Evolutionary conservation across 1,284 basidiomycete species (phyloP).

Genomic region (Austroboletus novae-zelandiae): DNA sequence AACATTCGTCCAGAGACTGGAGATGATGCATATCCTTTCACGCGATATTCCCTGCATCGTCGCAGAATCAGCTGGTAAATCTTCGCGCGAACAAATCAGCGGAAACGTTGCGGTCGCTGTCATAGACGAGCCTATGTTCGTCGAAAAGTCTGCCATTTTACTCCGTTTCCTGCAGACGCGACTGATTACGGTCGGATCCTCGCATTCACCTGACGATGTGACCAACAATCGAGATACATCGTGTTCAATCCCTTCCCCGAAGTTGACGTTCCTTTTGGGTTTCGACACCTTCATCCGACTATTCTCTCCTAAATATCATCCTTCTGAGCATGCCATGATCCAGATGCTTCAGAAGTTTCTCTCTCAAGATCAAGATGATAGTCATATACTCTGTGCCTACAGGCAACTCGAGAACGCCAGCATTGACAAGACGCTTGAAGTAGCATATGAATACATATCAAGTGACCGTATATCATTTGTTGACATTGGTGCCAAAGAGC

Average conservation of each 20-base stretch:
- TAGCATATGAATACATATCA: constrained; percentile 51
- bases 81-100: constrained; percentile 8
- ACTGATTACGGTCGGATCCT: constrained; percentile 26
- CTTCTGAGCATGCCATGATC: constrained; percentile 52
- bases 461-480: constrained; percentile 54
- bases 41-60: constrained; percentile 38
- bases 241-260: constrained; percentile 29
- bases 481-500: constrained; percentile 56
- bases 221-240: constrained; percentile 7
- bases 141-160: constrained; percentile 73
- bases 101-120: constrained; percentile 76
- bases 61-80: constrained; percentile 5
- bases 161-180: constrained; percentile 48
- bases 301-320: constrained; percentile 80
- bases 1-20: constrained; percentile 67
- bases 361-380: constrained; percentile 55
- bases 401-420: constrained; percentile 35
- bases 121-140: constrained; percentile 87
- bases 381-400: constrained; percentile 70
- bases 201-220: background rate
- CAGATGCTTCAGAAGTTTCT: constrained; percentile 62
- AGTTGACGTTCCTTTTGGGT: constrained; percentile 75
- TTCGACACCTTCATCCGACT: constrained; percentile 88
- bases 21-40: constrained; percentile 79
- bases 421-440: constrained; percentile 28